Conservation (phyloP, 768 basidiomycete species). For the Psilocybe cyanescens region DNA sequence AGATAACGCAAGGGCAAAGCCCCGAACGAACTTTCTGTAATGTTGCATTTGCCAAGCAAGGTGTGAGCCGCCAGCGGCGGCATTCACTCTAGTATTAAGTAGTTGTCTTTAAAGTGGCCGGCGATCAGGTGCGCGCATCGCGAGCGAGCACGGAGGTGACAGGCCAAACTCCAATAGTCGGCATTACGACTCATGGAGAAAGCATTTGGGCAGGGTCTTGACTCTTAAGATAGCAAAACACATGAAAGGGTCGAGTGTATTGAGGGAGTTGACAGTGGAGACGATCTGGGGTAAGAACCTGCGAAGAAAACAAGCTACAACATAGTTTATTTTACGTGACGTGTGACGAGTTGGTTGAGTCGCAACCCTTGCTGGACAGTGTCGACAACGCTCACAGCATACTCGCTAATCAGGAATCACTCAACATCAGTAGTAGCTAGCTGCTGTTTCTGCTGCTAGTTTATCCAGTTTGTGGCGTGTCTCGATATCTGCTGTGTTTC, state of each 20-base stretch:
- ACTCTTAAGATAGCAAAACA: no score
- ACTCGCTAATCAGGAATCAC: not conserved
- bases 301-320: slow-evolving; percentile 11
- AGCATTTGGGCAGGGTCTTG: no score
- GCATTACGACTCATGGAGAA: no score
- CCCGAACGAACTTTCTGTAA: no score
- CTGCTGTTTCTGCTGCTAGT: not conserved
- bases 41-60: no score
- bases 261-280: no score
- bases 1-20: no score
- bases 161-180: no score
- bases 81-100: not conserved
- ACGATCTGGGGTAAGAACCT: slow-evolving; percentile 1
- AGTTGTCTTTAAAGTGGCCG: not conserved
- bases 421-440: not conserved
- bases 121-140: not conserved
- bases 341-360: slow-evolving; percentile 23
- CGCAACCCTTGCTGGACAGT: slow-evolving; percentile 21
- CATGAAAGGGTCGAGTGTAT: no score
- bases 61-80: no score
- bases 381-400: slow-evolving; percentile 17
- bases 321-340: slow-evolving; percentile 22
- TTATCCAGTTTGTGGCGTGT: not conserved
- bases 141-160: no score
- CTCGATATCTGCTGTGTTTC: slow-evolving; percentile 10